A percentile compares a stretch with the other conserved stretches of the same genome.
Evolutionary conservation across 2,329 filamentous ascomycete genomes (phyloP).

Genomic region (Cytospora schulzeri): DNA sequence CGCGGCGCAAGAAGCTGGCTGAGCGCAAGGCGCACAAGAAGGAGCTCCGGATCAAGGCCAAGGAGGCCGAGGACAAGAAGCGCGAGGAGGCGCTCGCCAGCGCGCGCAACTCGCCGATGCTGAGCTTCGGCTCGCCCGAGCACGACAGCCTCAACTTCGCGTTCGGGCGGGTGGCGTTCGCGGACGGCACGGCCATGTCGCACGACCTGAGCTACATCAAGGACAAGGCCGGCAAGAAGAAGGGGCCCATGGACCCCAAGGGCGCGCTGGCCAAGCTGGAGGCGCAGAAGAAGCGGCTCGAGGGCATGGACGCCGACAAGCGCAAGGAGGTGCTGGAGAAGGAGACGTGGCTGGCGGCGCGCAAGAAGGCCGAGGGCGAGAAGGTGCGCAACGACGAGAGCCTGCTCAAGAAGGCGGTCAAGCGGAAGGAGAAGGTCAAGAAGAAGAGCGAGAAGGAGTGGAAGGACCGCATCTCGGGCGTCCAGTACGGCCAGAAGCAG

Average conservation of each 20-base stretch:
- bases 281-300: constrained; percentile 80
- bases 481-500: constrained; percentile 75
- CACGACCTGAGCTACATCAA: constrained; percentile 67
- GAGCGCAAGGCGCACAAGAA: constrained; percentile 88
- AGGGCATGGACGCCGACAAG: constrained; percentile 75
- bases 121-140: constrained; percentile 51
- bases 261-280: constrained; percentile 84
- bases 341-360: constrained; percentile 89
- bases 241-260: constrained; percentile 81
- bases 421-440: constrained; percentile 88
- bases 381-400: constrained; percentile 84
- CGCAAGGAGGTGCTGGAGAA: constrained; percentile 88
- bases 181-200: constrained; percentile 79
- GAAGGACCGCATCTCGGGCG: constrained; percentile 70
- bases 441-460: constrained; percentile 91
- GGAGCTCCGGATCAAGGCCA: constrained; percentile 74
- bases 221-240: constrained; percentile 59
- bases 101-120: constrained; percentile 61
- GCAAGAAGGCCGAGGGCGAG: constrained; percentile 86
- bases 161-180: constrained; percentile 90
- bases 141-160: constrained; percentile 67
- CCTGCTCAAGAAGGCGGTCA: constrained; percentile 89
- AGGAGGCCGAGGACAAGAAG: constrained; percentile 74
- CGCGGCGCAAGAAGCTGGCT: constrained; percentile 82
- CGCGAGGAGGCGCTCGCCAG: constrained; percentile 63